These are phyloP conservation scores for Forsythia suspensa DNA, from an alignment of 257 asterid genomes.

Conservation along the genomic window DNA sequence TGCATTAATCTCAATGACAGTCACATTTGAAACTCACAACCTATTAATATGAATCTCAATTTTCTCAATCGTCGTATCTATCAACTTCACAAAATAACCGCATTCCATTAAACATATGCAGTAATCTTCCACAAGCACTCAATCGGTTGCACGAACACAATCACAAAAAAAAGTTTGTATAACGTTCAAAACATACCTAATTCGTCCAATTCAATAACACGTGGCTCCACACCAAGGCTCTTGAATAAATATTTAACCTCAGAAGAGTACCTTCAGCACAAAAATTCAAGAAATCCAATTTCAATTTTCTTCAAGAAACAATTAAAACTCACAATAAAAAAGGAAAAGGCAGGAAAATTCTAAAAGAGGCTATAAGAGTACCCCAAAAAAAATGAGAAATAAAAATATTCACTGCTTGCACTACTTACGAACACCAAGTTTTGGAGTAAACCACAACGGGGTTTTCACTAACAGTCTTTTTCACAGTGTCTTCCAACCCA, in stretches of 20 bases:
- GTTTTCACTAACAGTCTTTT: slow-evolving; percentile 52
- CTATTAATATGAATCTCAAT: too few relatives aligned
- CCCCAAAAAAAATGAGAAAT: neutral
- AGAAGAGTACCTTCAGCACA: slow-evolving; percentile 57
- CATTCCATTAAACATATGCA: too few relatives aligned
- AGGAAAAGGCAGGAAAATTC: neutral
- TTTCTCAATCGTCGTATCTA: too few relatives aligned
- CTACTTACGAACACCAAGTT: slow-evolving; percentile 88
- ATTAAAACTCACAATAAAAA: neutral
- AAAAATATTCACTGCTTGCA: neutral
- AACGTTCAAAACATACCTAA: slow-evolving; percentile 46
- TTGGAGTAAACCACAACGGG: slow-evolving; percentile 95
- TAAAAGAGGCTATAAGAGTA: neutral
- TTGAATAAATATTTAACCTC: slow-evolving; percentile 84
- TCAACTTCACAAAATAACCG: too few relatives aligned
- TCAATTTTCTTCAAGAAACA: neutral
- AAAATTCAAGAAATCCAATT: slow-evolving; percentile 6
- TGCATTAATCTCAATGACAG: too few relatives aligned
- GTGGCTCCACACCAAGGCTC: slow-evolving; percentile 75
- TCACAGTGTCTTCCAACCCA: slow-evolving; percentile 59
- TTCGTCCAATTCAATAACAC: slow-evolving; percentile 78
- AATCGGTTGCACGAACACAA: neutral
- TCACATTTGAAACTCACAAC: too few relatives aligned
- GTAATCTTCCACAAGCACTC: neutral
- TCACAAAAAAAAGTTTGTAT: neutral